Evolutionary conservation across 1,139 yeast genomes (phyloP).

Genomic region (Candida sanyaensis): DNA sequence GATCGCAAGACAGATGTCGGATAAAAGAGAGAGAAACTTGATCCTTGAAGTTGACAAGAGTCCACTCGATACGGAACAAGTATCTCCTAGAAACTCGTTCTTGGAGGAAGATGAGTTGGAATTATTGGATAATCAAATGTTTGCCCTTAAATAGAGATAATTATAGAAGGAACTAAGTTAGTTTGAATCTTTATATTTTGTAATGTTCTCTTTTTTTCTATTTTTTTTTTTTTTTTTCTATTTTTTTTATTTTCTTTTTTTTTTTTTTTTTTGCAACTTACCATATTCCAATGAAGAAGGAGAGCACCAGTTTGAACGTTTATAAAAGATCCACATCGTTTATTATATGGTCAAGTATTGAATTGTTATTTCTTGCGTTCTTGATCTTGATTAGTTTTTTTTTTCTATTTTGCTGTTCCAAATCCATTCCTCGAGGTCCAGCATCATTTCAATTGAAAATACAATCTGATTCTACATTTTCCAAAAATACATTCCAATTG

Average conservation of each 20-base stretch:
- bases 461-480: conserved; percentile 10
- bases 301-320: not conserved
- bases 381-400: conserved; percentile 1
- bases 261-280: conserved; percentile 6
- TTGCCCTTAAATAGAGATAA: conserved; percentile 2
- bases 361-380: not conserved
- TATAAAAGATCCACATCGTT: not conserved
- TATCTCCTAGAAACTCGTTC: conserved; percentile 18
- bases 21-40: conserved; percentile 1
- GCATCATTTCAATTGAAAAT: conserved; percentile 8
- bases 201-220: not conserved
- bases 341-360: conserved; percentile 1
- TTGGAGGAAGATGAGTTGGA: conserved; percentile 32
- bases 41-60: conserved; percentile 5
- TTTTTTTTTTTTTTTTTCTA: not conserved
- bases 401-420: conserved; percentile 7
- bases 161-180: not conserved
- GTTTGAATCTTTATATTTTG: not conserved
- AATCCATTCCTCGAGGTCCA: conserved; percentile 5
- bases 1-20: not conserved
- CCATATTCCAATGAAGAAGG: not conserved
- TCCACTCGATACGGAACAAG: conserved; percentile 4
- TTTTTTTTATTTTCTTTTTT: not conserved
- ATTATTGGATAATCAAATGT: conserved; percentile 21
- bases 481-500: conserved; percentile 11